These are phyloP conservation scores for Oenanthe sinensis DNA, from an alignment of 129 eudicot species.

Conservation along the genomic window DNA sequence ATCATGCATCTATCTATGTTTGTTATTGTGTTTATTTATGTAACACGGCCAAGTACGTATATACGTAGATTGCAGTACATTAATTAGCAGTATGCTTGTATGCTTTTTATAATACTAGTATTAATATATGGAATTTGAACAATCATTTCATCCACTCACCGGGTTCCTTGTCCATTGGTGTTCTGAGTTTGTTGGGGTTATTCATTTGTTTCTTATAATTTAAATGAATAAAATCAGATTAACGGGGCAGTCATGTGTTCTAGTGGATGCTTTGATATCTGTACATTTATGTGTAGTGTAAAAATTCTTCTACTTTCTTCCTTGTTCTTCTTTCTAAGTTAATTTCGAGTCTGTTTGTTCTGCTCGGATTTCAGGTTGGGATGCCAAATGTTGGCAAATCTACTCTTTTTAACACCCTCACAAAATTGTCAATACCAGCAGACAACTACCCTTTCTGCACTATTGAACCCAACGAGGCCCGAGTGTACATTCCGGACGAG, in stretches of 20 bases:
- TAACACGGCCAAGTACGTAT: no score
- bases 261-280: not conserved
- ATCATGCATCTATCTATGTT: not conserved
- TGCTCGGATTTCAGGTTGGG: slow-evolving; percentile 62
- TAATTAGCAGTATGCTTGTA: no score
- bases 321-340: not conserved
- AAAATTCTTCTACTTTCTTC: not conserved
- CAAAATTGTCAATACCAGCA: slow-evolving; percentile 94
- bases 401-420: slow-evolving; percentile 90
- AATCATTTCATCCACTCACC: not conserved
- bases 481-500: slow-evolving; percentile 92
- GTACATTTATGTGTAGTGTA: not conserved
- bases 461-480: slow-evolving; percentile 98
- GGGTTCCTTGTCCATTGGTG: not conserved
- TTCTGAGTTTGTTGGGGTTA: not conserved
- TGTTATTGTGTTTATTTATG: no score
- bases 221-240: not conserved
- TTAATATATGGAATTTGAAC: no score
- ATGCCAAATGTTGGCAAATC: slow-evolving; percentile 99
- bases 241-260: not conserved
- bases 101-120: no score
- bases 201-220: not conserved
- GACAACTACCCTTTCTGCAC: slow-evolving; percentile 98
- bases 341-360: not conserved
- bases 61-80: no score